Percentiles rank a stretch among this genome's conserved stretches.
Conservation (phyloP, 106 monocot species). For the Agapanthus africanus region DNA sequence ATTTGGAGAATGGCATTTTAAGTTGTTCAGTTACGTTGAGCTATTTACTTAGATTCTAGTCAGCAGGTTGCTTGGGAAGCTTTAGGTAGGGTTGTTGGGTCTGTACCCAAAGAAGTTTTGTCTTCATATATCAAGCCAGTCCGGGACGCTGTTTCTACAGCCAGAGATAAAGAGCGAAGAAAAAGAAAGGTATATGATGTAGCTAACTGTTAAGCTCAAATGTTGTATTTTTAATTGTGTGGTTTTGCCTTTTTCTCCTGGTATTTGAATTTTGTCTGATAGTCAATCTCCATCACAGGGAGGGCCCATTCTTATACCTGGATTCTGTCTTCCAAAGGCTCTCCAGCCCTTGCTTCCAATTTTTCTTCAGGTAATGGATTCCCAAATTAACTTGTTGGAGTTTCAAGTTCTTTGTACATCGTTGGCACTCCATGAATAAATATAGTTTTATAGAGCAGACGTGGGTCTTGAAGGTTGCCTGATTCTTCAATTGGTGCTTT, state of each 20-base stretch:
- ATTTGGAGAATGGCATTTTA: not conserved
- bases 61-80: slow-evolving; percentile 84
- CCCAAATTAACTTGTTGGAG: not conserved
- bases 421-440: not conserved
- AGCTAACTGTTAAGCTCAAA: not conserved
- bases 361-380: slow-evolving; percentile 94
- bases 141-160: slow-evolving; percentile 96
- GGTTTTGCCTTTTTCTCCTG: not conserved
- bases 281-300: slow-evolving; percentile 39
- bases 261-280: not conserved
- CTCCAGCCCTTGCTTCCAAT: slow-evolving; percentile 97
- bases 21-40: not conserved
- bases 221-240: not conserved
- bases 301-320: slow-evolving; percentile 75
- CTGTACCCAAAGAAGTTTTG: slow-evolving; percentile 85
- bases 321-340: slow-evolving; percentile 95
- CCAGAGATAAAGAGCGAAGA: slow-evolving; percentile 92
- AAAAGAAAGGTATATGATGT: slow-evolving; percentile 62
- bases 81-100: slow-evolving; percentile 72
- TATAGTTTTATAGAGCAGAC: no score
- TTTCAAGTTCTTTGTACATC: slow-evolving; percentile 1
- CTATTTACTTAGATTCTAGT: slow-evolving; percentile 14
- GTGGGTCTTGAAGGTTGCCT: not conserved
- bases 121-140: slow-evolving; percentile 81
- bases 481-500: not conserved